Evolutionary conservation across 352 stramenopile genomes (phyloP), one percentile per base, ranked within the genome.

Genomic region (Phytophthora tentaculata): DNA sequence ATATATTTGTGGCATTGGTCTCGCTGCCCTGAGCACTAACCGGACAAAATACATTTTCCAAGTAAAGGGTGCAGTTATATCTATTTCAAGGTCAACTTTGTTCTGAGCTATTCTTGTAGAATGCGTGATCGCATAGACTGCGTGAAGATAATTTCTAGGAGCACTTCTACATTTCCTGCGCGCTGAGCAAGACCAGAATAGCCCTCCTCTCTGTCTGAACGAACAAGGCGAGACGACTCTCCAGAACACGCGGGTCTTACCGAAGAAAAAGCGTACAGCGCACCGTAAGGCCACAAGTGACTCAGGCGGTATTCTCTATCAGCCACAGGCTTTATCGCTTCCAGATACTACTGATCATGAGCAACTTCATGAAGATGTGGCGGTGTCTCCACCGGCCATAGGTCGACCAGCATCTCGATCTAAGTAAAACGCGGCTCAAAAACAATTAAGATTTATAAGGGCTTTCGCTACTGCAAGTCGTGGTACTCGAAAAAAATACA

Each of bases 401-500:
- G n/a, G 12, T 22, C 41, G n/a, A 24, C 41, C 41, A 7, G 17
- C 14, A 20, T 8, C 14, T 45, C 39, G 39, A 45, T 4, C 39
- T 20, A 48, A 47, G 17, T 20, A 8, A 19, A 45, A 20, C 5
- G 39, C 13, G 20, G 32, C 4, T 48, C 4, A 20, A 58, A 32
- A 16, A 37, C 51, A 6, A 48, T 39, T 19, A 56, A 56, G 29
- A 35, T 58, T 2, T 58, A 23, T 19, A 58, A 28, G 28, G 35
- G 56, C n/a, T 56, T 56, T 22, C 10, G 28, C n/a, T 63, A 56
- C 22, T 50, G 28, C n/a, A 50, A 67, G 58, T 57, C 32, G 9
- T 66, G 58, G 48, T 29, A 20, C 12, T 59, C 58, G 3, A 19
- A n/a, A 5, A 59, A 66, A 19, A 48, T n/a, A 47, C 19, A 58